These are phyloP conservation scores for Arctostaphylos glauca DNA, from an alignment of 148 eudicot species.

Conservation along the genomic window DNA sequence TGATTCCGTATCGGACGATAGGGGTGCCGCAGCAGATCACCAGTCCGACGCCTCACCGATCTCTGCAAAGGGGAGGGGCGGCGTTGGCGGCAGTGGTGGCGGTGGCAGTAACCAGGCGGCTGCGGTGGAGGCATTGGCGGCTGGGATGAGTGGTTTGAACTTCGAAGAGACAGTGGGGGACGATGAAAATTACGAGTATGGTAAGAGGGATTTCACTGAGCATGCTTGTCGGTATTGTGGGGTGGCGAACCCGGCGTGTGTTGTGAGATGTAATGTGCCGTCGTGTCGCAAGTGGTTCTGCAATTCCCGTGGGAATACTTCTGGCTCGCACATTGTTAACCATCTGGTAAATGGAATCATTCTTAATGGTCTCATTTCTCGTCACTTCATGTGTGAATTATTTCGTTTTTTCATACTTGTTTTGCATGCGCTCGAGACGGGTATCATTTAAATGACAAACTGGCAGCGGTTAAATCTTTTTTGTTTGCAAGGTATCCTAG, in stretches of 20 bases:
- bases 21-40: constrained; percentile 23
- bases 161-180: constrained; percentile 79
- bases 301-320: constrained; percentile 69
- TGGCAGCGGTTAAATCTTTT: too few relatives aligned
- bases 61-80: constrained; percentile 23
- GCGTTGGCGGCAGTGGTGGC: too few relatives aligned
- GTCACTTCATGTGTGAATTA: too few relatives aligned
- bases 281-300: constrained; percentile 97
- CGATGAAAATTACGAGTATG: constrained; percentile 71
- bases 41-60: constrained; percentile 41
- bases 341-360: constrained; percentile 49
- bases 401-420: too few relatives aligned
- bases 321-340: constrained; percentile 59
- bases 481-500: too few relatives aligned
- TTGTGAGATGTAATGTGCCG: constrained; percentile 88
- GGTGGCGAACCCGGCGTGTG: constrained; percentile 91
- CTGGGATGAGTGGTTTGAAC: constrained; percentile 75
- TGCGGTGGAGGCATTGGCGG: constrained; percentile 62
- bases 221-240: constrained; percentile 97
- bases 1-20: constrained; percentile 26
- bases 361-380: too few relatives aligned
- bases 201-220: constrained; percentile 70
- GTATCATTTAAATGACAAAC: too few relatives aligned
- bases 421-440: too few relatives aligned
- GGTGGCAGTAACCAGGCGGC: constrained; percentile 28